Evolutionary conservation across 2,329 filamentous ascomycete species (phyloP).

Genomic region (Graphilbum fragrans): DNA sequence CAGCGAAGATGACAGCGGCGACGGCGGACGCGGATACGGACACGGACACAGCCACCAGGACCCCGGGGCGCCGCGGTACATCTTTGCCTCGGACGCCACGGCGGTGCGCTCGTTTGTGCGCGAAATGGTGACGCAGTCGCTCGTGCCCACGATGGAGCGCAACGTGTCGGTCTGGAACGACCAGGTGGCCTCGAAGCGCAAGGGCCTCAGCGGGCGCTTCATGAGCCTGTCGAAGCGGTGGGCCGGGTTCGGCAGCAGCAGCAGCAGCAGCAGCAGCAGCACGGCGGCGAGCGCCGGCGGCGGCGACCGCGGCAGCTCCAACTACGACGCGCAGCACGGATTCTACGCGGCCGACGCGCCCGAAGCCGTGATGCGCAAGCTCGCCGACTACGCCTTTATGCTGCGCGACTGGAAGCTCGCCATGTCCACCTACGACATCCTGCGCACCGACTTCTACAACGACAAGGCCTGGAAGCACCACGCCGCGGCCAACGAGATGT

Average conservation of each 20-base stretch:
- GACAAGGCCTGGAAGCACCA: constrained; percentile 97
- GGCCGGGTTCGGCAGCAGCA: constrained; percentile 58
- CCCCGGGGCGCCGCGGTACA: constrained; percentile 60
- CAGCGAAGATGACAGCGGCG: constrained; percentile 56
- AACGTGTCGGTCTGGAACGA: constrained; percentile 91
- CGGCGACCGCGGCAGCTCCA: constrained; percentile 23
- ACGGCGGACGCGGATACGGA: constrained; percentile 50
- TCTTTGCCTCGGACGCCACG: constrained; percentile 86
- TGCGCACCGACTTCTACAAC: constrained; percentile 80
- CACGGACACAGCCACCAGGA: constrained; percentile 54
- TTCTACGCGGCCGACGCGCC: constrained; percentile 76
- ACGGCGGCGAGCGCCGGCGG: constrained; percentile 31
- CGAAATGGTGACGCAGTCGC: constrained; percentile 89
- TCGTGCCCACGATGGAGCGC: constrained; percentile 93
- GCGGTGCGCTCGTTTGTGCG: constrained; percentile 82
- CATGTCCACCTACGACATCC: constrained; percentile 79
- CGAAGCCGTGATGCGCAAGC: constrained; percentile 83
- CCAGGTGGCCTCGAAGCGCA: constrained; percentile 80
- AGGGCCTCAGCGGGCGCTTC: constrained; percentile 84
- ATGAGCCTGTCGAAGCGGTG: constrained; percentile 88
- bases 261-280: constrained; percentile 46
- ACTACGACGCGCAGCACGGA: constrained; percentile 69
- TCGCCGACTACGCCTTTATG: constrained; percentile 96
- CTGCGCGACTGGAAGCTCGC: constrained; percentile 91
- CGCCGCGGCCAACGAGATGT: constrained; percentile 91